phyloP scores from a whole-genome alignment of 257 asterid species.

The Henckelia pumila region DNA sequence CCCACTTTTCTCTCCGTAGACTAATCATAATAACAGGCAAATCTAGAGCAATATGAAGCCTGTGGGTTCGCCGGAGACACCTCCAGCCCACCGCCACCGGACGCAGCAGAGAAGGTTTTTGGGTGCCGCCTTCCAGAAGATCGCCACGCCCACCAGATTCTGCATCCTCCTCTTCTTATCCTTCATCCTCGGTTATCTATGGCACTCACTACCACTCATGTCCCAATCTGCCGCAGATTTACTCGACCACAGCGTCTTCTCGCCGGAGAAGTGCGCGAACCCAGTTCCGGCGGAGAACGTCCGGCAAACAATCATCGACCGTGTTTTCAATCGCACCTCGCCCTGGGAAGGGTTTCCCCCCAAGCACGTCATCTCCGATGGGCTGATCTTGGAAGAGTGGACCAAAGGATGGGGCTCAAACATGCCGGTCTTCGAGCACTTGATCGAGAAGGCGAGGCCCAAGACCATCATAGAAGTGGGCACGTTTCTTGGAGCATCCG shows the following conservation, averaged over 20 bases:
- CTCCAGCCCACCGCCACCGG: constrained; percentile 3
- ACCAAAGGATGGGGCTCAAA: constrained; percentile 62
- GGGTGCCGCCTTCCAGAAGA: constrained; percentile 13
- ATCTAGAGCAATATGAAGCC: background rate
- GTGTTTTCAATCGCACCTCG: constrained; percentile 51
- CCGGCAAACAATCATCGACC: constrained; percentile 37
- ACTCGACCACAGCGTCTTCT: constrained; percentile 37
- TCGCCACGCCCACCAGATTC: constrained; percentile 23
- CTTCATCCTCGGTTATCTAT: constrained; percentile 36
- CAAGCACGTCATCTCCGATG: constrained; percentile 20
- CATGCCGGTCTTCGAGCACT: constrained; percentile 54
- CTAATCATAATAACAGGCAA: background rate
- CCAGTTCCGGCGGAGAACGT: constrained; percentile 24
- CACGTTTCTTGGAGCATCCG: constrained; percentile 66
- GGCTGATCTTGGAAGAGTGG: constrained; percentile 34
- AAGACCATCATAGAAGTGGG: constrained; percentile 59
- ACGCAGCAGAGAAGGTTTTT: constrained; percentile 1
- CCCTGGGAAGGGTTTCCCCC: constrained; percentile 67
- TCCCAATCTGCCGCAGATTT: constrained; percentile 22
- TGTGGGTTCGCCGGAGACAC: background rate
- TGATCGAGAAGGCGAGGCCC: constrained; percentile 46
- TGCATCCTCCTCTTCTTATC: constrained; percentile 20
- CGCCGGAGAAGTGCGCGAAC: constrained; percentile 20
- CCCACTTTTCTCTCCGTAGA: background rate
- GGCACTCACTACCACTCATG: constrained; percentile 25